A percentile compares a stretch with the other conserved stretches of the same genome.
These are phyloP conservation scores for Simplicillium aogashimaense DNA, from an alignment of 2,329 filamentous ascomycete genomes.

Conservation along the genomic window DNA sequence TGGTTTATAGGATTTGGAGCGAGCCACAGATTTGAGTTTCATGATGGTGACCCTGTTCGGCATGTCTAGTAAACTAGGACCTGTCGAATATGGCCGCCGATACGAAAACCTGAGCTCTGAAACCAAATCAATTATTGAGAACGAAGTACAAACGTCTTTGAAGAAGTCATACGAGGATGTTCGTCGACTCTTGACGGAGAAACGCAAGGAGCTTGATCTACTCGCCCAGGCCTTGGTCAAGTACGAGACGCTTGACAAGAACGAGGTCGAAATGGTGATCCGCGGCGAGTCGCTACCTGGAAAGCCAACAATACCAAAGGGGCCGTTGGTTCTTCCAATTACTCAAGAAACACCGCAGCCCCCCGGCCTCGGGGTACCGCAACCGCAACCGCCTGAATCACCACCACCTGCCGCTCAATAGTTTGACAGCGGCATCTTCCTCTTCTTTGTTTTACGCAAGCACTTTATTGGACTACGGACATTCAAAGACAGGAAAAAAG, in stretches of 20 bases:
- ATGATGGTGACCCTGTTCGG: constrained; percentile 81
- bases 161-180: constrained; percentile 75
- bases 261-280: constrained; percentile 85
- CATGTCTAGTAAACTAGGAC: constrained; percentile 81
- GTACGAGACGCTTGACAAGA: constrained; percentile 84
- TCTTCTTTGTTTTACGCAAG: background rate
- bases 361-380: constrained; percentile 22
- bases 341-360: constrained; percentile 22
- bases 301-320: constrained; percentile 49
- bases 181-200: constrained; percentile 57
- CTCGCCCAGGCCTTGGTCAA: constrained; percentile 83
- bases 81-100: constrained; percentile 75
- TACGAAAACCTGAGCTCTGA: constrained; percentile 76
- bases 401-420: constrained; percentile 5
- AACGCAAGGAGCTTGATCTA: constrained; percentile 76
- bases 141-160: constrained; percentile 76
- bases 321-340: constrained; percentile 27
- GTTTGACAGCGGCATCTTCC: background rate
- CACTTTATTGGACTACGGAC: too few relatives aligned
- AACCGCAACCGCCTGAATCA: constrained; percentile 17
- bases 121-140: constrained; percentile 79
- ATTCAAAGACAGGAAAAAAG: too few relatives aligned
- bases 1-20: constrained; percentile 62
- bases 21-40: constrained; percentile 74
- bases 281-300: constrained; percentile 70